A percentile compares a stretch with the other conserved stretches of the same genome.
Evolutionary conservation across 2,329 filamentous ascomycete species (phyloP).

Genomic region (Nakataea oryzae): DNA sequence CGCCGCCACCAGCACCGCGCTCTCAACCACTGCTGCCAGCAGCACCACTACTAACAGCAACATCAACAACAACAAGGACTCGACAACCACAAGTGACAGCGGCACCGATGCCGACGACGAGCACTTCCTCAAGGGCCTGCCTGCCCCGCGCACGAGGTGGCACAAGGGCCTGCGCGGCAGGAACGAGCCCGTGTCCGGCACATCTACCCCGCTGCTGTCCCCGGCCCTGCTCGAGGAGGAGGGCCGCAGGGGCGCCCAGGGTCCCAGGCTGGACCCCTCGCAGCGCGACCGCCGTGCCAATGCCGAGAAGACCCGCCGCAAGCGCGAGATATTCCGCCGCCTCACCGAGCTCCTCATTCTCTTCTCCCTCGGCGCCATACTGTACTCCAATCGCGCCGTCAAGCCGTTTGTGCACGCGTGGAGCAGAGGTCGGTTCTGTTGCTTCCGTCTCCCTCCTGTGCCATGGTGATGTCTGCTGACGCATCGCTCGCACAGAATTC

Average conservation of each 20-base stretch:
- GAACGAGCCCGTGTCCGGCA: constrained; percentile 42
- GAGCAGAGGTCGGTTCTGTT: constrained; percentile 31
- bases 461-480: not conserved
- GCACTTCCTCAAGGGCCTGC: constrained; percentile 74
- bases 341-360: constrained; percentile 42
- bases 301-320: constrained; percentile 28
- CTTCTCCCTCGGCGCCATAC: constrained; percentile 33
- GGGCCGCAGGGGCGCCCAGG: constrained; percentile 5
- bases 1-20: not conserved
- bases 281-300: constrained; percentile 16
- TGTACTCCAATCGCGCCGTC: constrained; percentile 35
- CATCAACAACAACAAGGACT: constrained; percentile 34
- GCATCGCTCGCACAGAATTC: constrained; percentile 28
- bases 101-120: constrained; percentile 95
- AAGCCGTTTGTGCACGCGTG: constrained; percentile 33
- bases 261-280: constrained; percentile 12
- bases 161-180: constrained; percentile 68
- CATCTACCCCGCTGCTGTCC: constrained; percentile 44
- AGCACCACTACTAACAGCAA: not conserved
- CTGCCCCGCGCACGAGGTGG: constrained; percentile 60
- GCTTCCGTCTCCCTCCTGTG: no score
- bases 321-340: constrained; percentile 41
- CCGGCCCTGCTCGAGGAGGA: constrained; percentile 35
- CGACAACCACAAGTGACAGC: constrained; percentile 66
- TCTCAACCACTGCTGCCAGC: not conserved